phyloP scores from a whole-genome alignment of 768 basidiomycete species.

The Filobasidium floriforme region DNA sequence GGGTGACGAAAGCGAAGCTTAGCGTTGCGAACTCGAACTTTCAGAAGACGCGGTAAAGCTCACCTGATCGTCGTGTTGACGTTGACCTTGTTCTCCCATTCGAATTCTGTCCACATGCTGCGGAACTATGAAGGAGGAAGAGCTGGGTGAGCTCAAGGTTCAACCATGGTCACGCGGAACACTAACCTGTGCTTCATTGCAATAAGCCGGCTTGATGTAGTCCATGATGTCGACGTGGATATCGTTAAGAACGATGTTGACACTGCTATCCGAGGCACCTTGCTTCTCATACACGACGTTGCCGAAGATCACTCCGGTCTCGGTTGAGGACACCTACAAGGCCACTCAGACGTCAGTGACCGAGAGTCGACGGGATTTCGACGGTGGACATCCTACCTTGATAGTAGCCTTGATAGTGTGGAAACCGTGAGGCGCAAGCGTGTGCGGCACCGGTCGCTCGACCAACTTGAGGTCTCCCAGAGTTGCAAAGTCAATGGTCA shows the following conservation, averaged over 20 bases:
- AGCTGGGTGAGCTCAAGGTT: slow-evolving; percentile 6
- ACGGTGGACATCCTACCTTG: slow-evolving; percentile 54
- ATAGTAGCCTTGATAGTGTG: slow-evolving; percentile 98
- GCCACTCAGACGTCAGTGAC: neutral
- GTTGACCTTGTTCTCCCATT: slow-evolving; percentile 99
- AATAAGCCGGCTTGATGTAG: slow-evolving; percentile 92
- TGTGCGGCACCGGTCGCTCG: slow-evolving; percentile 87
- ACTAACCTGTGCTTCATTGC: slow-evolving; percentile 81
- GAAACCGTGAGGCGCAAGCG: slow-evolving; percentile 91
- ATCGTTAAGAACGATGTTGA: slow-evolving; percentile 79
- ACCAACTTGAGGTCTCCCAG: slow-evolving; percentile 94
- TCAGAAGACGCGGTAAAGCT: slow-evolving; percentile 32
- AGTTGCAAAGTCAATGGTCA: slow-evolving; percentile 94
- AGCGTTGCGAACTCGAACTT: neutral
- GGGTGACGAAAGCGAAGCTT: neutral
- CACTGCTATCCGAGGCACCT: slow-evolving; percentile 64
- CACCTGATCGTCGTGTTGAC: slow-evolving; percentile 75
- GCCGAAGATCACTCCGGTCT: slow-evolving; percentile 97
- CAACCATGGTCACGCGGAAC: neutral
- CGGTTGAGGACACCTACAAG: slow-evolving; percentile 73
- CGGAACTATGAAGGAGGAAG: slow-evolving; percentile 46
- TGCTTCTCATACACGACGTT: slow-evolving; percentile 94
- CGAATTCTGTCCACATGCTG: slow-evolving; percentile 99
- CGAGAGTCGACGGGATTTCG: neutral
- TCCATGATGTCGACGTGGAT: slow-evolving; percentile 99